Base-by-base conservation (phyloP, 208 protist species). In the Wallacemonas sp. region DNA sequence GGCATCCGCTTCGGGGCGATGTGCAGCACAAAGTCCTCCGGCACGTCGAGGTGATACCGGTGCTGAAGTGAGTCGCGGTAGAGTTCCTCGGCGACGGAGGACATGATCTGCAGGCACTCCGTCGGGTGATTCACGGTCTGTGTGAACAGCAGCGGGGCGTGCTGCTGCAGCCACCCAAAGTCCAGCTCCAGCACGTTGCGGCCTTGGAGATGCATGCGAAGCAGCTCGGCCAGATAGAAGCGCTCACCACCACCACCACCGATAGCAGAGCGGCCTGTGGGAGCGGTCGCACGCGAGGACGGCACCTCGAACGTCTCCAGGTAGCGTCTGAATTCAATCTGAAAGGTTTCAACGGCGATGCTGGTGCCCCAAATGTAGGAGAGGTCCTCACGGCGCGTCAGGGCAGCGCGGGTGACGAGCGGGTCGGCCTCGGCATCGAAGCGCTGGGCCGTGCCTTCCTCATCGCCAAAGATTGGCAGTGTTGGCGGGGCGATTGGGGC, bases 301-400 rank as follows among this genome's bases (percentile, higher is more conserved):
- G 68, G 57, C 1, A 66, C 6, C 48, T 81, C 72, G 72, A 87
- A 94, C 17, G 72, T 91, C 62, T 96, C 87, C 1, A 96, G 65
- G 48, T 91, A 92, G n/a, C 38, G 77, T n/a, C 77, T 75, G 65
- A 96, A 94, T 23, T 87, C 81, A 9, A 77, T 73, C 12, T 79
- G 73, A 56, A 94, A 96, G n/a, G 70, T 76, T 68, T 96, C 87
- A 41, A 94, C 81, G 26, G 91, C 85, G 54, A 96, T 96, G 62
- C 77, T 76, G 16, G 91, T 96, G 21, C 91, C 91, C 91, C 91
- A 96, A 48, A 96, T 91, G 66, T 96, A 96, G 8, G 87, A 83
- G 43, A 84, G 73, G n/a, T 93, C 87, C 41, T 93, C 87, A 14
- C 80, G 79, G 23, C 84, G 86, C 55, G 56, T 74, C 39, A 68